Percentiles rank a stretch among this genome's conserved stretches.
These are phyloP conservation scores for Neckera pumila DNA, from an alignment of 225 moss, liverwort and hornwort genomes.

Conservation along the genomic window DNA sequence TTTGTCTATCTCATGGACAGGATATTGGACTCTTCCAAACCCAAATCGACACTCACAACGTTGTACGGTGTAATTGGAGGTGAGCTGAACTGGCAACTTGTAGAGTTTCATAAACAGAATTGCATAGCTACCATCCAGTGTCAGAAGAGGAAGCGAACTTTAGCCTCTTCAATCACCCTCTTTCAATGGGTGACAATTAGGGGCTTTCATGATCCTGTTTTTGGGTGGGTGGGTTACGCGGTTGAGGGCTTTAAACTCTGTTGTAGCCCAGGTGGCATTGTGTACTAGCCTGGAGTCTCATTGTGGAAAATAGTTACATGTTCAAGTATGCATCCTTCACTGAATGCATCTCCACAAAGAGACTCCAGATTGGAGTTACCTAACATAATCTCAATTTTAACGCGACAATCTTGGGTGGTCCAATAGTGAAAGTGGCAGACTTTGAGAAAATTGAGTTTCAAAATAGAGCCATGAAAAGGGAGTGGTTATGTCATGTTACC, in stretches of 20 bases:
- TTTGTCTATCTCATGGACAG: constrained; percentile 3
- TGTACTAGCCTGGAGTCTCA: neutral
- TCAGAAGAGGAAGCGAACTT: neutral
- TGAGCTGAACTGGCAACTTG: constrained; percentile 33
- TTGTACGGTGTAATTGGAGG: constrained; percentile 44
- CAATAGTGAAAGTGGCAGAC: neutral
- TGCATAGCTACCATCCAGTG: constrained; percentile 20
- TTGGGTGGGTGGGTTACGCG: too few species aligned
- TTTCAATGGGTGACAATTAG: neutral
- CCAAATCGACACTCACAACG: constrained; percentile 21
- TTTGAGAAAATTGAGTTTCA: neutral
- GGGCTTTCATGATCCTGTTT: neutral
- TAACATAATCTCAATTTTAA: neutral
- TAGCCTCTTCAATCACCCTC: neutral
- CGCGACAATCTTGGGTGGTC: neutral
- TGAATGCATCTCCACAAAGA: neutral
- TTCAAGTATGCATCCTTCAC: neutral
- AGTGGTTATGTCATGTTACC: neutral
- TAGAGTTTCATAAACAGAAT: constrained; percentile 17
- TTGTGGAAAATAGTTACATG: neutral
- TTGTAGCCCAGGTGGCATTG: neutral
- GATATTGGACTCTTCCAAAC: constrained; percentile 11
- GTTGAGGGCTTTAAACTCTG: neutral
- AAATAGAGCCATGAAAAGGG: neutral
- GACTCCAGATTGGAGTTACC: neutral